Evolutionary conservation across 2,329 filamentous ascomycete genomes (phyloP).

Genomic region (Tolypocladium ovalisporum): DNA sequence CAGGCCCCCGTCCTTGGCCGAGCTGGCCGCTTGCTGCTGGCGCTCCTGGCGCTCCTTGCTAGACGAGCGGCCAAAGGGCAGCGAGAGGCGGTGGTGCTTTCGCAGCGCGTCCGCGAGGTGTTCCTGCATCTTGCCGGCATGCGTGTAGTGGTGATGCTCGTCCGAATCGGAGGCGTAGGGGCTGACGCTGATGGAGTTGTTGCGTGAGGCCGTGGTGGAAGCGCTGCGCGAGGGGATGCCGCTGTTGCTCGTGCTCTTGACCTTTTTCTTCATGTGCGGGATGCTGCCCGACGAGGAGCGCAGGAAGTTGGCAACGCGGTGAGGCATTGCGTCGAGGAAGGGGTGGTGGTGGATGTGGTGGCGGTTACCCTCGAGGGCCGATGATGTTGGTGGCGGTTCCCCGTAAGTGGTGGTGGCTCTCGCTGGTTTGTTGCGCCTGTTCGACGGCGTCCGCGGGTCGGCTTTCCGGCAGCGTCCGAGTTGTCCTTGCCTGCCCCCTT

Average conservation of each 20-base stretch:
- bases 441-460: too few species aligned
- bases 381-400: neutral
- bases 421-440: neutral
- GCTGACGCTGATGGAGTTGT: constrained; percentile 18
- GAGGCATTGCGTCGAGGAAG: constrained; percentile 34
- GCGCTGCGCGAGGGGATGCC: constrained; percentile 17
- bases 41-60: constrained; percentile 30
- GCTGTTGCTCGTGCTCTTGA: constrained; percentile 10
- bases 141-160: constrained; percentile 10
- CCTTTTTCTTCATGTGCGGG: constrained; percentile 33
- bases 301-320: constrained; percentile 46
- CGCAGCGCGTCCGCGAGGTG: constrained; percentile 22
- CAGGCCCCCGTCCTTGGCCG: constrained; percentile 23
- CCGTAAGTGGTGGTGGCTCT: neutral
- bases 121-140: constrained; percentile 27
- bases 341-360: neutral
- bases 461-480: neutral
- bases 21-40: constrained; percentile 21
- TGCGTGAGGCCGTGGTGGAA: constrained; percentile 15
- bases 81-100: constrained; percentile 28
- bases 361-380: neutral
- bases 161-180: constrained; percentile 25
- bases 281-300: constrained; percentile 45
- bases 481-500: neutral
- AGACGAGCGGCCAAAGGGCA: constrained; percentile 22